Evolutionary conservation across 441 rosid species (phyloP), one percentile per base, ranked within the genome.

Genomic region (Aquilaria agallochum): DNA sequence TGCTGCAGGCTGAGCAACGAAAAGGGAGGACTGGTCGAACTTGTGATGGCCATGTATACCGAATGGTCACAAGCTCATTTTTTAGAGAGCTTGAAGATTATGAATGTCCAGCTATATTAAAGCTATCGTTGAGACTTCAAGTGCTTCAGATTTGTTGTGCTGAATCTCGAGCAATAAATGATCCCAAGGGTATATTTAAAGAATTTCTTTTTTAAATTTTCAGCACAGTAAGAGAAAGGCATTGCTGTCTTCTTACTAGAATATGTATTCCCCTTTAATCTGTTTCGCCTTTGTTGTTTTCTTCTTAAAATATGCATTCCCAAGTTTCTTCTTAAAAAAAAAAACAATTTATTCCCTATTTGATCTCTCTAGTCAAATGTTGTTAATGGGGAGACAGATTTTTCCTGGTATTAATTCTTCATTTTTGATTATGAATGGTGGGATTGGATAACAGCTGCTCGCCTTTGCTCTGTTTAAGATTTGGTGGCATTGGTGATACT

Each of bases 11-110:
- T 71, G 82, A 94, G 67, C 98, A 94, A 68, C 93, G 98, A 50
- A 75, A 75, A 76, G 98, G 97, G 70, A 85, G 98, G 81, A 94
- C 98, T 55, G 98, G 98, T 55, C 84, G 96, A 72, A 94, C 96
- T 54, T 94, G 98, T 75, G 92, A 94, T 74, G 98, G 98, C 64
- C 88, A 88, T 76, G 81, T 89, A 55, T 94, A 89, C 79, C 87
- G 95, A 68, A 80, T 94, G 83, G 95, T 94, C 62, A 84, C 97
- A 12, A 72, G 86, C 63, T 82, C 96, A 62, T 89, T 89, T 77
- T 94, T 81, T 76, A 74, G 59, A 71, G 62, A 81, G 72, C 81
- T 94, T 62, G 80, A 84, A 70, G 92, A 87, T 45, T 46, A 71
- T 65, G 98, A 94, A 71, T 57, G 83, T 73, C 96, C 97, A 8